Percentiles rank a stretch among this genome's conserved stretches.
Conservation (phyloP, 1,284 basidiomycete genomes). For the Melampsora americana region DNA sequence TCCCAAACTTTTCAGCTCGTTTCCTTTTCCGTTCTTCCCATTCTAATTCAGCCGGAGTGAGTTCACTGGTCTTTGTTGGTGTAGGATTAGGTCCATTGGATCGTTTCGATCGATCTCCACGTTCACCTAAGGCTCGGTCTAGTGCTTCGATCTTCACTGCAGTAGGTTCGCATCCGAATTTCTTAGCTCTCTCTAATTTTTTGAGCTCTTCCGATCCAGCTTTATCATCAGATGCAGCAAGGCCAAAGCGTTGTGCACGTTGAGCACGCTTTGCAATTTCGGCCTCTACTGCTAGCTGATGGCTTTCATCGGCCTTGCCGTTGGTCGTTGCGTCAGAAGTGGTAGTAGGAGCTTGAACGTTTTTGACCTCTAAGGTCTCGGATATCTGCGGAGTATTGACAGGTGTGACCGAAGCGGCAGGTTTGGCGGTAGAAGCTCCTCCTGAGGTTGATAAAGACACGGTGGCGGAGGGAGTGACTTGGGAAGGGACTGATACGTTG, state of each 20-base stretch:
- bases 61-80: neutral
- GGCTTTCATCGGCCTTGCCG: neutral
- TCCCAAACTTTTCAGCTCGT: slow-evolving; percentile 43
- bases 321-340: neutral
- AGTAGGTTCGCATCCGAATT: slow-evolving; percentile 16
- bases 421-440: neutral
- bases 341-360: neutral
- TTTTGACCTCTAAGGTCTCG: neutral
- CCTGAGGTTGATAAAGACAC: neutral
- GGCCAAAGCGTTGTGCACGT: slow-evolving; percentile 34
- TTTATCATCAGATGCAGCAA: neutral
- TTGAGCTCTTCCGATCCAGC: slow-evolving; percentile 18
- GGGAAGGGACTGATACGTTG: neutral
- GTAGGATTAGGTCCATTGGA: neutral
- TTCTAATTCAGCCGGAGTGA: slow-evolving; percentile 19
- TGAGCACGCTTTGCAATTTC: slow-evolving; percentile 39
- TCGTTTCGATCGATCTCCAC: neutral
- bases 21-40: slow-evolving; percentile 41
- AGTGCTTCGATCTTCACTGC: slow-evolving; percentile 15
- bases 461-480: neutral
- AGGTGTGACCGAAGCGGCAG: slow-evolving; percentile 13
- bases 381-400: neutral
- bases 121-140: slow-evolving; percentile 19
- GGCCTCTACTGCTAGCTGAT: neutral
- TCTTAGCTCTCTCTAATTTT: slow-evolving; percentile 26